Evolutionary conservation across 495 filamentous ascomycete genomes (phyloP), one percentile per base, ranked within the genome.

Genomic region (Penicillium tannophilum): DNA sequence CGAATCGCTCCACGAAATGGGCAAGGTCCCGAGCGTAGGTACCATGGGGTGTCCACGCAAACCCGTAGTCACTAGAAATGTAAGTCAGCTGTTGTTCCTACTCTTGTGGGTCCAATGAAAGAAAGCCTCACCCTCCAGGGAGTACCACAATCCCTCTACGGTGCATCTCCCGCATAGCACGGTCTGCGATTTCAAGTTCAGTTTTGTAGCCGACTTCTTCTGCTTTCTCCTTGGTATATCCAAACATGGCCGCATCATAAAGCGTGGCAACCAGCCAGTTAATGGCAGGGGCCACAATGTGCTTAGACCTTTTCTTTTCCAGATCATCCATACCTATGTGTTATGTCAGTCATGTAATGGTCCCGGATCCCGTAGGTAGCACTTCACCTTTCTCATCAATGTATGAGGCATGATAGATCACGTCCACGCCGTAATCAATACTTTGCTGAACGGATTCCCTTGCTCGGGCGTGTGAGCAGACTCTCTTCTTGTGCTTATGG

Each of bases 361-460:
- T n/a, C n/a, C n/a, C n/a, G n/a, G n/a, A n/a, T n/a, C n/a, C n/a
- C n/a, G n/a, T n/a, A n/a, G n/a, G n/a, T n/a, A n/a, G n/a, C n/a
- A n/a, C n/a, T n/a, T n/a, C n/a, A 39, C 73, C 73, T 46, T 77
- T 72, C 16, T 77, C 72, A 56, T 83, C 81, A 4, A 76, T 77
- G 49, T 73, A 84, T 0, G 65, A 72, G 5, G 79, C 80, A 58
- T 84, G 80, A 55, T 80, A 84, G 19, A 84, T 81, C 4, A 82
- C 77, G 54, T 84, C 79, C 4, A 84, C 79, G 0, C 79, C 79
- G 42, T 76, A 71, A 30, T 63, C 63, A 23, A 81, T 64, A 51
- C 74, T 78, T 66, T 79, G 74, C 31, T 65, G 72, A 33, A 84
- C 74, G n/a, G 76, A 76, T 39, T 82, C 79, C 12, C 73, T 65